These are phyloP conservation scores for Lophiotrema nucula DNA, from an alignment of 495 filamentous ascomycete species.

Conservation along the genomic window DNA sequence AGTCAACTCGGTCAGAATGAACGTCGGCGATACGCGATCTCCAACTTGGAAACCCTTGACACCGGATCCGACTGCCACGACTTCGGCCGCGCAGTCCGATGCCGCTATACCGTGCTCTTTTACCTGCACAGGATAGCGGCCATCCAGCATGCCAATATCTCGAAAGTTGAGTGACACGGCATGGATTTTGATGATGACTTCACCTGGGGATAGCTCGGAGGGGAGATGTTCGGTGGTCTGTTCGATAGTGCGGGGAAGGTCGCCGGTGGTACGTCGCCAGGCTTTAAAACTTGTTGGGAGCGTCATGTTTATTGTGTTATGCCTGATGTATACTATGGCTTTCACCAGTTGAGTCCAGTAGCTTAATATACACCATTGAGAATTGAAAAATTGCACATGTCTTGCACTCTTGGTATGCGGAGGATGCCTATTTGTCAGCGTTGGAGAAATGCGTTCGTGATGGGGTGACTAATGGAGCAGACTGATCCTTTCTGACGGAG, in stretches of 20 bases:
- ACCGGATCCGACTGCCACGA: conserved; percentile 24
- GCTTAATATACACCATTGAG: too few relatives aligned
- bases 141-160: conserved; percentile 16
- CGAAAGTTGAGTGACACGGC: conserved; percentile 6
- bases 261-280: background rate
- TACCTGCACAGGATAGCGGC: conserved; percentile 11
- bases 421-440: too few relatives aligned
- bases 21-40: conserved; percentile 36
- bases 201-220: background rate
- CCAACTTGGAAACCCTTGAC: conserved; percentile 39
- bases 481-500: too few relatives aligned
- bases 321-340: too few relatives aligned
- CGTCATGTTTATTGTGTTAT: too few relatives aligned
- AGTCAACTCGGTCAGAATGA: conserved; percentile 22
- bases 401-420: too few relatives aligned
- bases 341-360: too few relatives aligned
- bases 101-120: conserved; percentile 30
- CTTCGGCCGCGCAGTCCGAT: conserved; percentile 36
- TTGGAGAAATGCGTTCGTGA: too few relatives aligned
- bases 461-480: too few relatives aligned
- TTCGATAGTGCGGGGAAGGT: background rate
- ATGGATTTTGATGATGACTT: conserved; percentile 1
- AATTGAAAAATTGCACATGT: too few relatives aligned
- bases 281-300: background rate
- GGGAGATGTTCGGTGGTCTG: background rate